Evolutionary conservation across 2,329 filamentous ascomycete genomes (phyloP), one percentile per base, ranked within the genome.

Genomic region (Diaporthe capsici): DNA sequence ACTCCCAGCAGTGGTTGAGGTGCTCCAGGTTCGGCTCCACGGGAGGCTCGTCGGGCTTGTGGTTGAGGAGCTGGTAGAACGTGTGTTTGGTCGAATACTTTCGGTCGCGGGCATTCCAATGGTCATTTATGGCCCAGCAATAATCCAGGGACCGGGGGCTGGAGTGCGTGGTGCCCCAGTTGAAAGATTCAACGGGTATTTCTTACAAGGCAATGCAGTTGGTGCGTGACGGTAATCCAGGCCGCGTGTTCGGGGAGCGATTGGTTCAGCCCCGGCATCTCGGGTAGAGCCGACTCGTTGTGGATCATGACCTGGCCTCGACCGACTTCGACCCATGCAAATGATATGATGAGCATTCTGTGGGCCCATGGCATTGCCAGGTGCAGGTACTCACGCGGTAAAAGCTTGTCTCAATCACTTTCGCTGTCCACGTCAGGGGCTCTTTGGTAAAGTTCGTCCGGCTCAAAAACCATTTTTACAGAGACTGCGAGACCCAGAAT

Each of bases 91-190:
- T 55, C 51, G 51, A 55, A n/a, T 31, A 55, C 51, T 55, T 10
- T n/a, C 2, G 12, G 12, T 25, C 1, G n/a, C 12, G 2, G 9
- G n/a, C 2, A 2, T 10, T 53, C 6, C 12, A 13, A 13, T 12
- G 4, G 22, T 28, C 49, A 53, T 2, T 13, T 22, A 25, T 53
- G 47, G 47, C 49, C 4, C 22, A 12, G 13, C 10, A 10, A 3
- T 53, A n/a, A 53, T 53, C 13, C 42, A 10, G 42, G 1, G 3
- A 12, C 10, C 0, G 37, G 37, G 37, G 2, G 2, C 15, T 15
- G 17, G 17, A 20, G 17, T 7, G 10, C 4, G 10, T 44, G 15
- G 42, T 44, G 15, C 6, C 15, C 2, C 42, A 12, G 49, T 53
- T 4, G 12, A 28, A 53, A 12, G 22, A 53, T 0, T 12, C 2